Conservation (phyloP, 106 monocot species). For the Dendrobium nobile region DNA sequence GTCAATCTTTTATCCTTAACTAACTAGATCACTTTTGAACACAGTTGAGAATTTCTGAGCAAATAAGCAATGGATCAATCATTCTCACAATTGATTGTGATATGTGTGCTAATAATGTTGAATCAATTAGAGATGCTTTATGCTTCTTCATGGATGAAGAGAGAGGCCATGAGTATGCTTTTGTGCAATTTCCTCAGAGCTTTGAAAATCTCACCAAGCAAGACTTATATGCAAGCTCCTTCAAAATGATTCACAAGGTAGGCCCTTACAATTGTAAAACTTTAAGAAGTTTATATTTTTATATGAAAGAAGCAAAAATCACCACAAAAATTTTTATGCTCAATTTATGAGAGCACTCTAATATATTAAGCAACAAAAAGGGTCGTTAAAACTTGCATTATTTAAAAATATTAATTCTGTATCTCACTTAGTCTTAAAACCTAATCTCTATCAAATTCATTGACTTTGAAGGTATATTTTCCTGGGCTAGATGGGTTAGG, state of each 20-base stretch:
- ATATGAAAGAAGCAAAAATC: neutral
- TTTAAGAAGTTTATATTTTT: neutral
- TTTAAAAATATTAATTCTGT: neutral
- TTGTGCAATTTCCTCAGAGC: slow-evolving; percentile 34
- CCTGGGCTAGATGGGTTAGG: slow-evolving; percentile 35
- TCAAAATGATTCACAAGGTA: slow-evolving; percentile 9
- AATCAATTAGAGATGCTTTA: slow-evolving; percentile 39
- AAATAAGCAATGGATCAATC: slow-evolving; percentile 58
- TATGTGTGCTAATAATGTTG: slow-evolving; percentile 61
- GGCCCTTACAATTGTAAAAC: neutral
- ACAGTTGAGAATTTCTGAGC: slow-evolving; percentile 61
- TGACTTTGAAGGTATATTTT: slow-evolving; percentile 31
- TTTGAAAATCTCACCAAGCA: slow-evolving; percentile 38
- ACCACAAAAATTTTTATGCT: neutral
- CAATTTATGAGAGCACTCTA: neutral
- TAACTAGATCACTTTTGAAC: neutral
- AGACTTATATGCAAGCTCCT: slow-evolving; percentile 27
- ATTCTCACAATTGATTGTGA: slow-evolving; percentile 75
- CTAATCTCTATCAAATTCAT: neutral
- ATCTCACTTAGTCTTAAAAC: neutral
- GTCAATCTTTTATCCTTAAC: neutral
- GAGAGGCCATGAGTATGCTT: slow-evolving; percentile 31
- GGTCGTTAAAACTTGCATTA: neutral
- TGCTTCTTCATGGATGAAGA: slow-evolving; percentile 51
- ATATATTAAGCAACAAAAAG: neutral